Base-by-base conservation (phyloP, 2,329 filamentous ascomycete species). In the Corinectria fuckeliana region DNA sequence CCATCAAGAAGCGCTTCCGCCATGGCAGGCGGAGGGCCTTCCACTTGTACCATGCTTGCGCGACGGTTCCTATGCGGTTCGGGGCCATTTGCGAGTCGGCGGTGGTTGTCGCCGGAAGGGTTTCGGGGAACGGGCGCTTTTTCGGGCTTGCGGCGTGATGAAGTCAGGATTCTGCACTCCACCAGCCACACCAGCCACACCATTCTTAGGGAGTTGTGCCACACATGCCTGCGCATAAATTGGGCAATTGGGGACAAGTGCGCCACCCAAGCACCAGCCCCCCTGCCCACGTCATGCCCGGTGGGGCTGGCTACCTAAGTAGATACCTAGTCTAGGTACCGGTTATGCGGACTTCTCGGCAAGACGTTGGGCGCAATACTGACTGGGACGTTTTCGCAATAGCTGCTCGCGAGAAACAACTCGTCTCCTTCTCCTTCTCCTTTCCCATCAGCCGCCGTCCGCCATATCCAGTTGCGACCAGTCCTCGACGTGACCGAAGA, bases 11-110 rank as follows among this genome's bases (percentile, higher is more conserved):
- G 50, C 81, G 80, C 63, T 85, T 87, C 53, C 87, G 84, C 86
- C 87, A 89, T 63, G 87, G 87, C 3, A 89, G 76, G 44, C 81
- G 82, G 50, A 89, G 77, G 23, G 82, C 75, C 72, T 89, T 89
- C 87, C 87, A 89, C 67, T 77, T 80, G 68, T 81, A 82, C 86
- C 86, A 89, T 58, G 77, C 75, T 61, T 76, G 77, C 36, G 70
- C 60, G 42, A 77, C 34, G 50, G 70, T 69, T 3, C 76, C 77
- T 54, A 81, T 72, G 51, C 70, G 73, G 56, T 75, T 77, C 47
- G 68, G 57, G 45, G 74, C 71, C 75, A 79, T 80, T 66, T 58
- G 26, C 50, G 57, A 47, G 60, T 57, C 54, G 23, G 30, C 36
- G 34, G 21, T 28, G 52, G 39, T 51, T 56, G 51, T 51, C 47